These are phyloP conservation scores for Nadsonia starkeyi-henricii DNA, from an alignment of 1,139 yeast species.

Conservation along the genomic window DNA sequence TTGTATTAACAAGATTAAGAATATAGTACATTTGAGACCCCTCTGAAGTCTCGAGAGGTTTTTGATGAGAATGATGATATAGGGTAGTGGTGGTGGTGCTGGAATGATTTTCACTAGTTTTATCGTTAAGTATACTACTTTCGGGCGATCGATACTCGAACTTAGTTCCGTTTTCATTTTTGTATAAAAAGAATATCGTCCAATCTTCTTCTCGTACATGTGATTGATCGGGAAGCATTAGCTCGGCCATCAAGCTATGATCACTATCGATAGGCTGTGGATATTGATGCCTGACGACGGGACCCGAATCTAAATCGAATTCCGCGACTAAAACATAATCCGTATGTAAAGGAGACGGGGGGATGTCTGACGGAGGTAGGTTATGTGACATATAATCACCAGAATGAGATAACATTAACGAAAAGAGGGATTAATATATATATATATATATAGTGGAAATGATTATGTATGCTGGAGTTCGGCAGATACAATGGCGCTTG, in stretches of 20 bases:
- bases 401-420: too few species aligned
- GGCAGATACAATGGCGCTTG: too few species aligned
- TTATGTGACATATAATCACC: too few species aligned
- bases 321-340: conserved; percentile 32
- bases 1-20: conserved; percentile 43
- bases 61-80: too few species aligned
- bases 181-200: conserved; percentile 41
- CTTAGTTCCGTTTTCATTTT: conserved; percentile 9
- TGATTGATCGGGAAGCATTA: conserved; percentile 54
- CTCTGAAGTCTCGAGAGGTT: conserved; percentile 5
- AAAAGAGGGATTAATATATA: too few species aligned
- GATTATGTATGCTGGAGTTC: too few species aligned
- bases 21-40: conserved; percentile 35
- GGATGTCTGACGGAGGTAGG: too few species aligned
- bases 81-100: too few species aligned
- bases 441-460: too few species aligned
- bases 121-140: background rate
- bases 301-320: conserved; percentile 53
- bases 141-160: background rate
- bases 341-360: conserved; percentile 14
- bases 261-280: conserved; percentile 39
- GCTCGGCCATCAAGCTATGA: conserved; percentile 31
- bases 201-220: conserved; percentile 48
- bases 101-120: background rate
- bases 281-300: conserved; percentile 37